Conservation (phyloP, 2,329 filamentous ascomycete species). For the Chrysoporthe puriensis region DNA sequence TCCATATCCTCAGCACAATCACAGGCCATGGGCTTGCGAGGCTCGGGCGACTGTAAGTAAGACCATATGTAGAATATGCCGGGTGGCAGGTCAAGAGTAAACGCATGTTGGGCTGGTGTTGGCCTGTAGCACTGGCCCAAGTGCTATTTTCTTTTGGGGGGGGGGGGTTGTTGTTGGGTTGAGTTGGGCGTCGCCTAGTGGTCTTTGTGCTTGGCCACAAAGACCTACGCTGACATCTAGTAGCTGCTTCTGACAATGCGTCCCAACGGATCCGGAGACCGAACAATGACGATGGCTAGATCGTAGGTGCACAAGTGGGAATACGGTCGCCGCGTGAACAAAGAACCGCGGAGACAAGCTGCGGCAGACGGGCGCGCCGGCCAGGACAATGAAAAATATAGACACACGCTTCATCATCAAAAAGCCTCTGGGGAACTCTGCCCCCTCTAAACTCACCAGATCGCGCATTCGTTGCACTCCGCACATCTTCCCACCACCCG, state of each 20-base stretch:
- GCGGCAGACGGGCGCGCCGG: background rate
- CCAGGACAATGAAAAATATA: slow-evolving; percentile 6
- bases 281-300: background rate
- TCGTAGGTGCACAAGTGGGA: background rate
- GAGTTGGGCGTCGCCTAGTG: too few species aligned
- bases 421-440: background rate
- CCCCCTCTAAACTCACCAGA: background rate
- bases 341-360: background rate
- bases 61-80: too few species aligned
- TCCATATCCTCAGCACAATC: too few species aligned
- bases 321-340: background rate
- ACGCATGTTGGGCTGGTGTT: background rate
- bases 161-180: background rate
- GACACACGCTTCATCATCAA: background rate
- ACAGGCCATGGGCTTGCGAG: too few species aligned
- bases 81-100: too few species aligned
- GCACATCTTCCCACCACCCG: background rate
- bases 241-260: background rate
- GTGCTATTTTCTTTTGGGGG: background rate
- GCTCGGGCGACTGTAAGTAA: too few species aligned
- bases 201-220: background rate
- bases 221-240: background rate
- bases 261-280: background rate
- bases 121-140: too few species aligned
- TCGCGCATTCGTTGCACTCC: background rate